Base-by-base conservation (phyloP, 176 grass and related monocot species). In the Eragrostis nindensis region DNA sequence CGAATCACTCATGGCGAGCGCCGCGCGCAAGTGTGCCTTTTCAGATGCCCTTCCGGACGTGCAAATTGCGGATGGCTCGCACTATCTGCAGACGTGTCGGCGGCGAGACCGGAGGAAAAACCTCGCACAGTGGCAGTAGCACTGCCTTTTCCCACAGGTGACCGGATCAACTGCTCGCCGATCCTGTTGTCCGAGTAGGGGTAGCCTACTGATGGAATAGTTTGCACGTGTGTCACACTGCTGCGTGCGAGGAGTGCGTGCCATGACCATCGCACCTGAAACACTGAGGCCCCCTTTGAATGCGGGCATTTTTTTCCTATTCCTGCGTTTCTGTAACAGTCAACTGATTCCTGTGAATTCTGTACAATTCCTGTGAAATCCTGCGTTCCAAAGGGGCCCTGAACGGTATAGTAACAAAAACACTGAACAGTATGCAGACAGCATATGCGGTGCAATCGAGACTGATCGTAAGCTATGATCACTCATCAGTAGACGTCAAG, bases 51-150 rank as follows among this genome's bases (percentile, higher is more conserved):
- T 57, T 57, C 45, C 10, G 24, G 2, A 0, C 40, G 21, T 47
- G 42, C 68, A 70, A 41, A 13, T 69, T 21, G 41, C 39, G n/a
- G 12, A 47, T 17, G 11, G 11, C 67, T 46, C 69, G 15, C 26
- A 17, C 7, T 41, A 15, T 12, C 42, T 43, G 45, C 46, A 17
- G 19, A 30, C 65, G 22, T 66, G 79, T 77, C 79, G 78, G 71
- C 60, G 60, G 77, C 26, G 76, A 56, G 32, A 25, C 21, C 7
- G 1, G 49, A 52, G 15, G 29, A 15, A 30, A 15, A 70, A 61
- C 27, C 52, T 19, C 21, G 19, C 13, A 30, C 25, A 12, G 60
- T 19, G 4, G 45, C 30, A 41, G 26, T 11, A 26, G 49, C 61
- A 30, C 11, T 17, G 43, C 13, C 68, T 78, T 19, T 10, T 2